These are phyloP conservation scores for Acanthamoeba healyi DNA, from an alignment of 208 protist species.

Conservation along the genomic window DNA sequence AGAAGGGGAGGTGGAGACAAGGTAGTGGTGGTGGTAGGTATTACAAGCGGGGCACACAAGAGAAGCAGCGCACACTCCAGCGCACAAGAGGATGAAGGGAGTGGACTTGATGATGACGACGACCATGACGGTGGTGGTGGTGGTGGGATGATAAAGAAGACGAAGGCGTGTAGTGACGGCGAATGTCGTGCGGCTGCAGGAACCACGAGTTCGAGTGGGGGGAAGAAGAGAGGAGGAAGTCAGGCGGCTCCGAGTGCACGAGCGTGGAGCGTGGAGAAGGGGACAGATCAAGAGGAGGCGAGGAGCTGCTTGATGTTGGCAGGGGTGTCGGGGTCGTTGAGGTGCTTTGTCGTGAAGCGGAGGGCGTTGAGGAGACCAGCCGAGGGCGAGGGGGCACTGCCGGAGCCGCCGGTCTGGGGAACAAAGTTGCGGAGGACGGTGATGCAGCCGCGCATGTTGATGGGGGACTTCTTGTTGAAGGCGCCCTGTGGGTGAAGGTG, in stretches of 20 bases:
- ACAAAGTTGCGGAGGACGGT: slow-evolving; percentile 82
- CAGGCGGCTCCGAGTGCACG: not conserved
- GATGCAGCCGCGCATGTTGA: slow-evolving; percentile 85
- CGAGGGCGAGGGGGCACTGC: slow-evolving; percentile 62
- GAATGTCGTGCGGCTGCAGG: not conserved
- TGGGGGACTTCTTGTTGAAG: slow-evolving; percentile 89
- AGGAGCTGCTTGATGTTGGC: slow-evolving; percentile 88
- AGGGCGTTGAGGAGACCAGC: slow-evolving; percentile 90
- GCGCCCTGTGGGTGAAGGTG: slow-evolving; percentile 87
- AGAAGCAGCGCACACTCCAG: not conserved
- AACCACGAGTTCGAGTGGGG: not conserved
- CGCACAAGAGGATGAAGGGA: not conserved
- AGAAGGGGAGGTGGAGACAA: not conserved
- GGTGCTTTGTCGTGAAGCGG: slow-evolving; percentile 90
- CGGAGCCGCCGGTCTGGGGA: not conserved
- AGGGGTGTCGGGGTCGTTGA: slow-evolving; percentile 89
- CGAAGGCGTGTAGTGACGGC: not conserved
- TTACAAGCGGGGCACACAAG: not conserved
- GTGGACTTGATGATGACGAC: no score
- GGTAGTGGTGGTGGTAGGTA: not conserved
- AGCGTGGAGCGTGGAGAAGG: not conserved
- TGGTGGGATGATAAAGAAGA: not conserved
- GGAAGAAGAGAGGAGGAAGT: not conserved
- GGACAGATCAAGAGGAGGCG: slow-evolving; percentile 55
- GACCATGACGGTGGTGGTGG: not conserved